Conservation (phyloP, 2,329 filamentous ascomycete genomes). For the Colletotrichum tofieldiae region DNA sequence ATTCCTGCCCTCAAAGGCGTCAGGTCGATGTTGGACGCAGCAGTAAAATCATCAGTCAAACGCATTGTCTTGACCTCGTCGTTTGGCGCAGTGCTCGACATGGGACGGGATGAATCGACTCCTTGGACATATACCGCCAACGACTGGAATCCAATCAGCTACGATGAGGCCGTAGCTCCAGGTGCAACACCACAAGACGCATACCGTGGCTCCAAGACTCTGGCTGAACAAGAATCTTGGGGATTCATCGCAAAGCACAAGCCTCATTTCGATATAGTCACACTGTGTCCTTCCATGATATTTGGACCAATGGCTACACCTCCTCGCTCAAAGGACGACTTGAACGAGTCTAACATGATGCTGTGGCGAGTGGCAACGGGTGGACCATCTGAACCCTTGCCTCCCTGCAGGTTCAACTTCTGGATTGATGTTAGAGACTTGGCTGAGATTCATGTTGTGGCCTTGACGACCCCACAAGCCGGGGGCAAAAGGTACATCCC, state of each 20-base stretch:
- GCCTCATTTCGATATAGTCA: conserved; percentile 59
- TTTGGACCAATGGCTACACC: conserved; percentile 57
- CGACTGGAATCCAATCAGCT: conserved; percentile 72
- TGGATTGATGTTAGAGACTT: too few relatives aligned
- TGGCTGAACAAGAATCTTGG: conserved; percentile 55
- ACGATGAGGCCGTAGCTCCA: conserved; percentile 62
- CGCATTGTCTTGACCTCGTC: conserved; percentile 74
- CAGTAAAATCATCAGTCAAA: conserved; percentile 46
- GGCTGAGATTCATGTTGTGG: too few relatives aligned
- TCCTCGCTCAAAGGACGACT: too few relatives aligned
- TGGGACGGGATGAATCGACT: conserved; percentile 61
- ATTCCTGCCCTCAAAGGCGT: conserved; percentile 63
- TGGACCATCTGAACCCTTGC: too few relatives aligned
- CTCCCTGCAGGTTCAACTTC: too few relatives aligned
- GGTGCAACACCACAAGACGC: conserved; percentile 57
- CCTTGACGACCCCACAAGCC: too few relatives aligned
- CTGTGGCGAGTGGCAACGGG: too few relatives aligned
- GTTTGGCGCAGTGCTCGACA: conserved; percentile 76
- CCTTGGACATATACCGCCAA: conserved; percentile 67
- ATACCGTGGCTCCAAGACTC: conserved; percentile 55
- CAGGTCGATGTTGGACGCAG: conserved; percentile 56
- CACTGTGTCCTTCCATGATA: conserved; percentile 62
- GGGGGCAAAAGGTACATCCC: too few relatives aligned
- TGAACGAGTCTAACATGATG: too few relatives aligned
- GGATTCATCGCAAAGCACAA: conserved; percentile 53